A percentile compares a stretch with the other conserved stretches of the same genome.
These are phyloP conservation scores for Porogramme epimiltina DNA, from an alignment of 1,284 basidiomycete species.

Conservation along the genomic window DNA sequence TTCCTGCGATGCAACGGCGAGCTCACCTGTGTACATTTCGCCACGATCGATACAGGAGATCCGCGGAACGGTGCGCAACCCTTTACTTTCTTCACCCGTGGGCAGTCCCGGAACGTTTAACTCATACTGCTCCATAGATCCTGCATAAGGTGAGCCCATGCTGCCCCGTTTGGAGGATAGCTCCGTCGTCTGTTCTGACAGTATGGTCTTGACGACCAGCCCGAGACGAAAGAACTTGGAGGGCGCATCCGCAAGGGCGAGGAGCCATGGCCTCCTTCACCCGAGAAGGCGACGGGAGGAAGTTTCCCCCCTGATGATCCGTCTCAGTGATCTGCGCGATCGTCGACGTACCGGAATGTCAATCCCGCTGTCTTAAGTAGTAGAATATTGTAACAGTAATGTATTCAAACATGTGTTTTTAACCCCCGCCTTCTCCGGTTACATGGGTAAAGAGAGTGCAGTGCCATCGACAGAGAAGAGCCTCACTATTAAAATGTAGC, in stretches of 20 bases:
- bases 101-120: not conserved
- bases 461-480: too few species aligned
- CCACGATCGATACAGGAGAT: conserved; percentile 9
- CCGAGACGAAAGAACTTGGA: conserved; percentile 17
- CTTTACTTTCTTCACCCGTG: not conserved
- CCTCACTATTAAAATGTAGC: too few species aligned
- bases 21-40: not conserved
- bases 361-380: too few species aligned
- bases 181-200: not conserved
- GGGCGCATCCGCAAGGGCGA: conserved; percentile 19
- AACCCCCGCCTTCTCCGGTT: too few species aligned
- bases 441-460: too few species aligned
- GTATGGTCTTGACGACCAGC: not conserved
- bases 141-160: conserved; percentile 14
- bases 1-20: too few species aligned
- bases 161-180: not conserved
- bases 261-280: conserved; percentile 16
- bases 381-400: too few species aligned
- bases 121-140: conserved; percentile 1
- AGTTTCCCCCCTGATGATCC: too few species aligned
- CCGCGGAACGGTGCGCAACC: conserved; percentile 15
- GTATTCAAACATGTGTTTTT: too few species aligned
- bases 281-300: not conserved
- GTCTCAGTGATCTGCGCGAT: too few species aligned
- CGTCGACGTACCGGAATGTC: too few species aligned